A percentile compares a stretch with the other conserved stretches of the same genome.
Conservation (phyloP, 352 stramenopile species). For the Pythium volutum region DNA sequence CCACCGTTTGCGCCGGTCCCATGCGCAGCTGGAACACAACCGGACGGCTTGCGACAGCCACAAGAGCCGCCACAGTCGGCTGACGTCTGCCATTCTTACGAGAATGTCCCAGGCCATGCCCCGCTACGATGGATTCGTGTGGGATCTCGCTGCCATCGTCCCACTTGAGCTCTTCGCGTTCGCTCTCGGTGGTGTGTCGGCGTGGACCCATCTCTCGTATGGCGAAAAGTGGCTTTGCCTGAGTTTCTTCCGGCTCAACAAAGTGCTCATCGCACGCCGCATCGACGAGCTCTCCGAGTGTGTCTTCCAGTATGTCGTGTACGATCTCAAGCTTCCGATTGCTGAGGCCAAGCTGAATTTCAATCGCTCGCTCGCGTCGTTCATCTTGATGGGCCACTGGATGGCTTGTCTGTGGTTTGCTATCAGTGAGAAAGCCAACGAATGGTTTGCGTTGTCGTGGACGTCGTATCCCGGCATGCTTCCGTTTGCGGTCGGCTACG, state of each 20-base stretch:
- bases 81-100: neutral
- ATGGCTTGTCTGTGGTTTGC: constrained; percentile 63
- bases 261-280: constrained; percentile 36
- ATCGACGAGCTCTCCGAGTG: constrained; percentile 40
- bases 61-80: constrained; percentile 7
- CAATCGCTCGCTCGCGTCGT: constrained; percentile 40
- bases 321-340: constrained; percentile 47
- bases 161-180: constrained; percentile 46
- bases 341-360: constrained; percentile 47
- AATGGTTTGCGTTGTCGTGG: constrained; percentile 50
- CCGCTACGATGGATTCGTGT: constrained; percentile 31
- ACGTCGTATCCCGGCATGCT: constrained; percentile 58
- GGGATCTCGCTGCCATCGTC: constrained; percentile 41
- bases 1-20: constrained; percentile 30
- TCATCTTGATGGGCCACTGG: constrained; percentile 57
- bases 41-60: neutral
- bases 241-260: constrained; percentile 55
- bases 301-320: constrained; percentile 58
- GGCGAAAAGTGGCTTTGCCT: constrained; percentile 34
- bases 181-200: neutral
- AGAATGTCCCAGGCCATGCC: neutral
- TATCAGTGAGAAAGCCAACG: constrained; percentile 34
- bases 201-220: constrained; percentile 25
- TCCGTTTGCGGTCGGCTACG: constrained; percentile 22
- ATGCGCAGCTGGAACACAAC: constrained; percentile 14